These are phyloP conservation scores for Stagonosporopsis rhizophila DNA, from an alignment of 2,329 filamentous ascomycete genomes.

Conservation along the genomic window DNA sequence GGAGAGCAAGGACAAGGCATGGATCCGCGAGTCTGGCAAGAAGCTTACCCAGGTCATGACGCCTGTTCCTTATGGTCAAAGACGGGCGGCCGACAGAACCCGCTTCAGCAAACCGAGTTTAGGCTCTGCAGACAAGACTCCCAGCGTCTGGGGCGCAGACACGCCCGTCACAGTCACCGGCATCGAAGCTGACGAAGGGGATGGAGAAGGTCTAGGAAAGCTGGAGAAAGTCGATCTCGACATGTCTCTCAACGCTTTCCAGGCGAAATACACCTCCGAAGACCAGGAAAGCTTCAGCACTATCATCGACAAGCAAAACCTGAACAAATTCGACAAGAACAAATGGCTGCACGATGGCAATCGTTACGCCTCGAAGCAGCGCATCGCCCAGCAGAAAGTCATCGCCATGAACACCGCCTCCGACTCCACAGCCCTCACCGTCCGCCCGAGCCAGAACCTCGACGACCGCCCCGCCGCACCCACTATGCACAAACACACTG, in stretches of 20 bases:
- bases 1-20: slow-evolving; percentile 81
- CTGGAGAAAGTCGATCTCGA: slow-evolving; percentile 70
- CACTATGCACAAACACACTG: slow-evolving; percentile 72
- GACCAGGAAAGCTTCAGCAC: slow-evolving; percentile 98
- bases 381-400: slow-evolving; percentile 73
- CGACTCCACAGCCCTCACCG: slow-evolving; percentile 41
- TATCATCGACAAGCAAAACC: slow-evolving; percentile 88
- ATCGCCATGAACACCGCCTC: slow-evolving; percentile 63
- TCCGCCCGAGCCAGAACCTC: slow-evolving; percentile 65
- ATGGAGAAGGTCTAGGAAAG: slow-evolving; percentile 46
- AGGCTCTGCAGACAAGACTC: slow-evolving; percentile 60
- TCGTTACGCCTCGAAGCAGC: slow-evolving; percentile 72
- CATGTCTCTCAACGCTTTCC: slow-evolving; percentile 84
- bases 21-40: slow-evolving; percentile 83
- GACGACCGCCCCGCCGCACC: slow-evolving; percentile 78
- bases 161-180: slow-evolving; percentile 70
- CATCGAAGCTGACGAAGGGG: slow-evolving; percentile 37
- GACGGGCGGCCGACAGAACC: slow-evolving; percentile 42
- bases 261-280: slow-evolving; percentile 93
- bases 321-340: slow-evolving; percentile 82
- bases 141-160: slow-evolving; percentile 69
- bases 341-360: slow-evolving; percentile 90
- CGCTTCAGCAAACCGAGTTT: slow-evolving; percentile 24
- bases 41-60: slow-evolving; percentile 76
- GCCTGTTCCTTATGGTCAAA: slow-evolving; percentile 64